A percentile compares a stretch with the other conserved stretches of the same genome.
Conservation (phyloP, 1,284 basidiomycete species). For the Ganoderma sinense region DNA sequence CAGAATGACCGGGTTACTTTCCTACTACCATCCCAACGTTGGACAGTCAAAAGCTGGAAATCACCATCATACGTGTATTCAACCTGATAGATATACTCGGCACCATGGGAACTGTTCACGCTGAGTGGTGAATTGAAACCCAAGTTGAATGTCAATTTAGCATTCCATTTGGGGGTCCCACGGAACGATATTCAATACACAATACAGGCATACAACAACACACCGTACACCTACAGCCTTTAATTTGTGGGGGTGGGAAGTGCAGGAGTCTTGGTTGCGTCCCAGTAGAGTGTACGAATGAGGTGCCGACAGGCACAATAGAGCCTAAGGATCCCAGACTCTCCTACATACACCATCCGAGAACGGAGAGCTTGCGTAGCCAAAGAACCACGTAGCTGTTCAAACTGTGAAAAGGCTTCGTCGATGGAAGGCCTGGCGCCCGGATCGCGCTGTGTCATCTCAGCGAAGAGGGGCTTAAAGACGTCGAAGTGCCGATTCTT, state of each 20-base stretch:
- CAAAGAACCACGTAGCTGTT: not conserved
- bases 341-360: conserved; percentile 9
- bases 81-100: too few species aligned
- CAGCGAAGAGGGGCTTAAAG: conserved; percentile 37
- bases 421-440: conserved; percentile 34
- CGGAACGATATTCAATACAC: not conserved
- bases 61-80: too few species aligned
- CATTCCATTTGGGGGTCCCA: not conserved
- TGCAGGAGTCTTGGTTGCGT: not conserved
- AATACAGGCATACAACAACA: not conserved
- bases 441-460: conserved; percentile 42
- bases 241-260: not conserved
- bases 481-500: conserved; percentile 37
- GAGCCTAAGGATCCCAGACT: conserved; percentile 7
- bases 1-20: too few species aligned
- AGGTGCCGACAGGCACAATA: not conserved
- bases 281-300: not conserved
- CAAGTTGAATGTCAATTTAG: too few species aligned
- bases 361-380: conserved; percentile 13
- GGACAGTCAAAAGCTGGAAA: too few species aligned
- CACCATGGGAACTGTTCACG: too few species aligned
- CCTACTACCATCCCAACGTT: too few species aligned
- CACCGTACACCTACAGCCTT: not conserved
- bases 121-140: too few species aligned
- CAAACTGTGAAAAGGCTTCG: conserved; percentile 13